Evolutionary conservation across 2,329 filamentous ascomycete species (phyloP), one percentile per base, ranked within the genome.

Genomic region (Pyricularia sp.): DNA sequence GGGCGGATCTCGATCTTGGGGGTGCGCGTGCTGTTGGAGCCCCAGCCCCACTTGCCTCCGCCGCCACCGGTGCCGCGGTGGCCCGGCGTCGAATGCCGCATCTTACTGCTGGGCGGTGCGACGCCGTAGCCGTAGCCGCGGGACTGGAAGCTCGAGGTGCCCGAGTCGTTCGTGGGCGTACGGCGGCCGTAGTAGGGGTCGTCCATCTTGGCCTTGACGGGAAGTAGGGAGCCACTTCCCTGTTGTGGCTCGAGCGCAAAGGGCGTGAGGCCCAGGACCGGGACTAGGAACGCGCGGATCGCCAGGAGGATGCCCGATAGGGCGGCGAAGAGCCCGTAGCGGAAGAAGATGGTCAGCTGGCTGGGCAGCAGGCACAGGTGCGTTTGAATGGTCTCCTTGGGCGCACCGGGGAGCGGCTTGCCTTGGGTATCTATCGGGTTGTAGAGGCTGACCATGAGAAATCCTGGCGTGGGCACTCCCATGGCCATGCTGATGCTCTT

Each of bases 401-500:
- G 74, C 7, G 76, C 71, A 6, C 77, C 75, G 0, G 76, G 74
- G 0, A 84, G 69, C 1, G 83, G 77, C 24, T 78, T 78, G 63
- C 81, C 85, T 61, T 77, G 74, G 63, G 77, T 78, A 70, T 93
- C 89, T 65, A 97, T 82, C 0, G 94, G 94, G 72, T 99, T 97
- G 84, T 91, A 97, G 65, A 99, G 79, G 73, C 91, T 96, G 55
- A 92, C 84, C 77, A 97, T 86, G 67, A 94, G 79, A 69, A 99
- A 94, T 0, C 92, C 94, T 0, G 94, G 94, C 6, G 84, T 87
- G 0, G 90, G 84, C 1, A 99, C 90, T 9, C 94, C 93, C 94
- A 97, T 97, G 22, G 91, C 92, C 91, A 93, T 96, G 71, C 88
- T 96, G 69, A 96, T 86, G 72, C 89, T 93, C 78, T 99, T 99